These are phyloP conservation scores for Eutypa lata DNA, from an alignment of 2,329 filamentous ascomycete genomes.

Conservation along the genomic window DNA sequence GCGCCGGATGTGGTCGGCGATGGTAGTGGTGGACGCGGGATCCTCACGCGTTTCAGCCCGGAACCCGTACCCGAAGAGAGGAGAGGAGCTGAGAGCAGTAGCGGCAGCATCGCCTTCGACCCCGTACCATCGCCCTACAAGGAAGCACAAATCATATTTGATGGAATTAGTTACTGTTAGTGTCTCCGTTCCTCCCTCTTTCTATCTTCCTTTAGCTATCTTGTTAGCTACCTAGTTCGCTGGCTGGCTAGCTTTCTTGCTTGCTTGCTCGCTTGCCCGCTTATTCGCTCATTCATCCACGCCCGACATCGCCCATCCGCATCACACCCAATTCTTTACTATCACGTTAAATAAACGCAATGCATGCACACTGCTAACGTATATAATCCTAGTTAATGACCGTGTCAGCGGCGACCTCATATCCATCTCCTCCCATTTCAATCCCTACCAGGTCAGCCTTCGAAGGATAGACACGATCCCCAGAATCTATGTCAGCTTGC, in stretches of 20 bases:
- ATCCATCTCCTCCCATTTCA: conserved; percentile 10
- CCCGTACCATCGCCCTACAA: conserved; percentile 7
- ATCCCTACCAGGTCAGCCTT: conserved; percentile 10
- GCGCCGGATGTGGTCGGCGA: background rate
- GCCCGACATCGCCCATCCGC: background rate
- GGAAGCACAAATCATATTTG: conserved; percentile 13
- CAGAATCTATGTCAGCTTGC: conserved; percentile 10
- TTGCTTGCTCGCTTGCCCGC: no score
- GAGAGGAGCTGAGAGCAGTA: background rate
- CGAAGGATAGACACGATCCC: conserved; percentile 8
- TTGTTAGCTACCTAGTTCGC: no score
- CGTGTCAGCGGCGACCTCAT: conserved; percentile 10
- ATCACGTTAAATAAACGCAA: no score
- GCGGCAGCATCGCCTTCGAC: conserved; percentile 2
- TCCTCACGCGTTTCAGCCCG: conserved; percentile 4
- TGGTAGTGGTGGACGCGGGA: conserved; percentile 2
- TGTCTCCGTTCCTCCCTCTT: background rate
- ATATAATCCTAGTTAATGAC: conserved; percentile 7
- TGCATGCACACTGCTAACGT: background rate
- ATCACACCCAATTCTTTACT: no score
- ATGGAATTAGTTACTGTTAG: conserved; percentile 12
- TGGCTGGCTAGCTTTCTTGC: background rate
- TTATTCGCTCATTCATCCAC: background rate
- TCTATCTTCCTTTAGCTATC: background rate
- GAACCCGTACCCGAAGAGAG: conserved; percentile 5